phyloP scores from a whole-genome alignment of 2,329 filamentous ascomycete species.

The Botrytis sinoallii region DNA sequence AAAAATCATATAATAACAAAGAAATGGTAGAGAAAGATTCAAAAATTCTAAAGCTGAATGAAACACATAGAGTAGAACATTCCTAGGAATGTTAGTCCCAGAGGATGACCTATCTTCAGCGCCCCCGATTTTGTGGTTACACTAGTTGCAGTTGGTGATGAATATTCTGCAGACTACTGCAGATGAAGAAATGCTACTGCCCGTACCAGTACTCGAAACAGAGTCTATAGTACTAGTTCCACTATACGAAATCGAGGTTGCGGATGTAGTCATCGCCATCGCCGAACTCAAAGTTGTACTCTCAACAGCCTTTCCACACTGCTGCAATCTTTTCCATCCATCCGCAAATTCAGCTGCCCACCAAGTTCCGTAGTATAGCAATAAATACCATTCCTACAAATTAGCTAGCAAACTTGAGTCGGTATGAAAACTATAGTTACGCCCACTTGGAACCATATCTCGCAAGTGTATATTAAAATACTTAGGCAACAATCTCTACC shows the following conservation, averaged over 20 bases:
- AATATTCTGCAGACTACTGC: background rate
- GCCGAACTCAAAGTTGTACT: background rate
- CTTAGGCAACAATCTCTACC: slow-evolving; percentile 16
- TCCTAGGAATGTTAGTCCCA: background rate
- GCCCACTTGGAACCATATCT: background rate
- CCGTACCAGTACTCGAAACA: background rate
- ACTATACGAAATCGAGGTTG: background rate
- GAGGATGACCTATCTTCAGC: background rate
- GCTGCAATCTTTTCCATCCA: slow-evolving; percentile 30
- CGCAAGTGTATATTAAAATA: slow-evolving; percentile 19
- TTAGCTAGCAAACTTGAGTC: background rate
- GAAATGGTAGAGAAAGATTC: background rate
- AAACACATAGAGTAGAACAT: background rate
- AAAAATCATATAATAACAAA: background rate
- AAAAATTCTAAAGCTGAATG: background rate
- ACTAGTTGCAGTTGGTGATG: background rate
- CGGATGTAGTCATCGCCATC: background rate
- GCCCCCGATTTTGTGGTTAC: background rate
- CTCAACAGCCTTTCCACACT: slow-evolving; percentile 12
- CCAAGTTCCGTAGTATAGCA: slow-evolving; percentile 23
- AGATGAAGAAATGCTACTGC: background rate
- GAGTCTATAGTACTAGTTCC: background rate
- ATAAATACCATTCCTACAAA: background rate
- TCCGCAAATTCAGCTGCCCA: slow-evolving; percentile 33
- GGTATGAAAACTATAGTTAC: slow-evolving; percentile 19